phyloP scores from a whole-genome alignment of 2,329 filamentous ascomycete species.

The Phyllosticta citriasiana region DNA sequence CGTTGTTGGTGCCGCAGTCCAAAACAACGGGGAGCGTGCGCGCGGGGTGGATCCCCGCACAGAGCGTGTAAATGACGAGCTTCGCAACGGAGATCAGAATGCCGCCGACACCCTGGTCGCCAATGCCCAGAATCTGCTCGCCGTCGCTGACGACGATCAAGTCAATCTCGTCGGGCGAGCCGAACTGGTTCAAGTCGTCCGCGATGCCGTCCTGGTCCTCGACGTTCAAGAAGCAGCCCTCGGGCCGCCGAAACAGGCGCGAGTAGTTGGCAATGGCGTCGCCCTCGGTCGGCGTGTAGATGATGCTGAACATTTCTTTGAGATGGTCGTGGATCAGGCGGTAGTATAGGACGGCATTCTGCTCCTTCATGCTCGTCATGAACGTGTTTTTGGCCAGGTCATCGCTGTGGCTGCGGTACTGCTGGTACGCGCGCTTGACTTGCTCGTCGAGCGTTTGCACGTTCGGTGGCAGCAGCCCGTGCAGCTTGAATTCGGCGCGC shows the following conservation, averaged over 20 bases:
- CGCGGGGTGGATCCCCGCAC: constrained; percentile 75
- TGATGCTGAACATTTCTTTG: constrained; percentile 81
- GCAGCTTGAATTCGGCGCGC: constrained; percentile 57
- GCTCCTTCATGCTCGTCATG: constrained; percentile 72
- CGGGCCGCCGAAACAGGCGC: constrained; percentile 62
- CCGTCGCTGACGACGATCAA: constrained; percentile 78
- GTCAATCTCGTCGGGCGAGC: constrained; percentile 64
- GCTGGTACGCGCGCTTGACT: constrained; percentile 65
- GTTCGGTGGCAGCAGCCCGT: constrained; percentile 61
- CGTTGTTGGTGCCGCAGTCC: constrained; percentile 78
- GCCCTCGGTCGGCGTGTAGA: constrained; percentile 84
- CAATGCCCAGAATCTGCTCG: constrained; percentile 72
- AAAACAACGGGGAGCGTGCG: constrained; percentile 71
- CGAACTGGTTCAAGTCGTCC: constrained; percentile 58
- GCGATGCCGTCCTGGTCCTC: constrained; percentile 56
- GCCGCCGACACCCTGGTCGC: constrained; percentile 78
- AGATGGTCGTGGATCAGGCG: constrained; percentile 66
- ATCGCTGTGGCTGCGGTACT: constrained; percentile 55
- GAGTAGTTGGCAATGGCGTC: constrained; percentile 83
- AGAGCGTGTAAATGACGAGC: constrained; percentile 70
- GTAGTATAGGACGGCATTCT: constrained; percentile 77
- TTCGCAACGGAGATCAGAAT: constrained; percentile 81
- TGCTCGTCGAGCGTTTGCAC: constrained; percentile 71
- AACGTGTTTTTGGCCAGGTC: constrained; percentile 80
- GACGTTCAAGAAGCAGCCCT: constrained; percentile 75